Evolutionary conservation across 2,329 filamentous ascomycete genomes (phyloP).

Genomic region (Anisogramma anomala): DNA sequence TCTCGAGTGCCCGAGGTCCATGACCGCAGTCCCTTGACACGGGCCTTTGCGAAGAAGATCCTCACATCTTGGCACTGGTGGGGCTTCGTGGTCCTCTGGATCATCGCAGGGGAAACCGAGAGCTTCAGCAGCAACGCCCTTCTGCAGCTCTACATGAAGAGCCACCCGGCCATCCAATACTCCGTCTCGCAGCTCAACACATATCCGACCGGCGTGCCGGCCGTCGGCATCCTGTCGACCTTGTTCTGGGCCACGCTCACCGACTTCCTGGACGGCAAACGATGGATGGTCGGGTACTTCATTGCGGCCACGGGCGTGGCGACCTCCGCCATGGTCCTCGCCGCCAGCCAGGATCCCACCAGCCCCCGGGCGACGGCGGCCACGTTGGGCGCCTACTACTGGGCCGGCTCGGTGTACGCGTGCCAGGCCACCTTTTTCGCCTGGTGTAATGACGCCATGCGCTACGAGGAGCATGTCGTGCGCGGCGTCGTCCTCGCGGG

Average conservation of each 20-base stretch:
- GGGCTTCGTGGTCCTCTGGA: slow-evolving; percentile 55
- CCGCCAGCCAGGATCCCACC: slow-evolving; percentile 31
- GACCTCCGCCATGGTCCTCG: slow-evolving; percentile 51
- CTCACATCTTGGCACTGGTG: slow-evolving; percentile 53
- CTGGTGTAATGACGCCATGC: slow-evolving; percentile 62
- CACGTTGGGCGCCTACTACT: slow-evolving; percentile 57
- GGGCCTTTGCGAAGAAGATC: slow-evolving; percentile 41
- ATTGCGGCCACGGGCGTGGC: slow-evolving; percentile 53
- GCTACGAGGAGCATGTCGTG: slow-evolving; percentile 50
- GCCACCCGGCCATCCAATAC: slow-evolving; percentile 32
- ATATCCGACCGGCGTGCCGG: slow-evolving; percentile 45
- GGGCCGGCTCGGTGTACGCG: slow-evolving; percentile 58
- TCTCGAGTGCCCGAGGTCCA: slow-evolving; percentile 28
- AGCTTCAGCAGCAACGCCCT: slow-evolving; percentile 57
- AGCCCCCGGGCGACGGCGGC: slow-evolving; percentile 33
- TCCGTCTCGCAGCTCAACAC: slow-evolving; percentile 41
- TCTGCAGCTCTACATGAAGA: slow-evolving; percentile 38
- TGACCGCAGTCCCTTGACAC: slow-evolving; percentile 33
- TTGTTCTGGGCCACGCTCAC: slow-evolving; percentile 60
- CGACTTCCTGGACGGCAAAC: slow-evolving; percentile 50
- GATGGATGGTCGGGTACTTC: slow-evolving; percentile 56
- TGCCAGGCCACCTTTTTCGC: slow-evolving; percentile 67
- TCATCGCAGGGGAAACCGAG: slow-evolving; percentile 60
- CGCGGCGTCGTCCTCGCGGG: slow-evolving; percentile 56
- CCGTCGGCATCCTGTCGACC: slow-evolving; percentile 46